Percentiles rank a stretch among this genome's conserved stretches.
phyloP scores from a whole-genome alignment of 1,284 basidiomycete genomes.

The Pseudozyma sp. region DNA sequence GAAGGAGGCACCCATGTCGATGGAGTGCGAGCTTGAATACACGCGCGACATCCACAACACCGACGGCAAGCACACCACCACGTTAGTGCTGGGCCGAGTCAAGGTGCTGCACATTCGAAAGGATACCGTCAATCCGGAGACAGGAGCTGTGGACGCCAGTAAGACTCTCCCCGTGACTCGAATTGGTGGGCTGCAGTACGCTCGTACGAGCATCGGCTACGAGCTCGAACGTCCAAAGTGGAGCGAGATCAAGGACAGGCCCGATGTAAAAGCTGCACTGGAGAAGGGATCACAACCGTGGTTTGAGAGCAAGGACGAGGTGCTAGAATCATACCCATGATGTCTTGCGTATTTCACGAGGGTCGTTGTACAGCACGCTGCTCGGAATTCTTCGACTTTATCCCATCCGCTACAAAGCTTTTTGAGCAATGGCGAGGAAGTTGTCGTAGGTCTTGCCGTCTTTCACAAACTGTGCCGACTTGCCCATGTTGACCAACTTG shows the following conservation, averaged over 20 bases:
- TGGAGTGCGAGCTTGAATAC: conserved; percentile 59
- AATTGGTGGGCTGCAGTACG: conserved; percentile 55
- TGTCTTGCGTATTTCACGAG: neutral
- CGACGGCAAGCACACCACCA: conserved; percentile 55
- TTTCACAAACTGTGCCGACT: conserved; percentile 37
- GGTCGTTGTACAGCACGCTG: no score
- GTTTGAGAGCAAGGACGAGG: conserved; percentile 43
- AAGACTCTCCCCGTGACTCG: conserved; percentile 53
- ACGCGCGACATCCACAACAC: conserved; percentile 45
- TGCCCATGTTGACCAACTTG: conserved; percentile 36
- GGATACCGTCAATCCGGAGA: conserved; percentile 50
- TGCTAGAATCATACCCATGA: conserved; percentile 40
- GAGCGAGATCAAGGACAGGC: conserved; percentile 34
- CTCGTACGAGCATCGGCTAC: conserved; percentile 39
- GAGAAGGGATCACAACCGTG: conserved; percentile 27
- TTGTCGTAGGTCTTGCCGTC: conserved; percentile 34
- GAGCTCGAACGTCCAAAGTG: conserved; percentile 55
- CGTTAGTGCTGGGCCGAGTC: conserved; percentile 52
- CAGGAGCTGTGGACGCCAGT: conserved; percentile 44
- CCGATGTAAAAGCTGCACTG: conserved; percentile 43
- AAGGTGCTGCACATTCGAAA: conserved; percentile 55
- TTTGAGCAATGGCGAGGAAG: conserved; percentile 44
- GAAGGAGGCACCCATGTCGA: conserved; percentile 57
- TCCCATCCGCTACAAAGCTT: conserved; percentile 13
- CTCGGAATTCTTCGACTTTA: no score